Evolutionary conservation across 495 filamentous ascomycete genomes (phyloP), one percentile per base, ranked within the genome.

Genomic region (Hypoxylon fragiforme): DNA sequence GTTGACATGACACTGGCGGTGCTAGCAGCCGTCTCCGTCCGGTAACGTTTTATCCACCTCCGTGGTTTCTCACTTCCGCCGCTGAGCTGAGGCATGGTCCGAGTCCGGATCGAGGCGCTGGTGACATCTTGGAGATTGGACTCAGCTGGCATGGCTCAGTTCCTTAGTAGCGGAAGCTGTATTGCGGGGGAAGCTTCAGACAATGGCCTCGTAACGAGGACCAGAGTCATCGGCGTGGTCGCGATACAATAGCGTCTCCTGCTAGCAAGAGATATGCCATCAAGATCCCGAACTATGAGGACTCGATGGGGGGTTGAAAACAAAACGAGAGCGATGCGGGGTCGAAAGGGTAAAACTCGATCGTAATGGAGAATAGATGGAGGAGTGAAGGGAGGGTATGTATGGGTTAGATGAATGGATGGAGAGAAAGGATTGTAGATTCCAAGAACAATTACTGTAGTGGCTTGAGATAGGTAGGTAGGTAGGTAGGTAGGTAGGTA

Each of bases 11-110:
- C 75, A 70, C 86, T 91, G 60, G 84, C 86, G 8, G 82, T 70
- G 57, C 85, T 86, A 11, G 89, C 88, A 36, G 89, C 85, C 30
- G 90, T 82, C 72, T 90, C 86, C n/a, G 87, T 89, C 35, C 88
- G 80, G 69, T 92, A 90, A 55, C 77, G 76, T 69, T 89, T 91
- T 53, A 85, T 70, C 73, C 84, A 88, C 55, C 74, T 71, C 64
- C 83, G 81, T 42, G 76, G 73, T 60, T 80, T 72, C 63, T 77
- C 62, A 60, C 57, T 67, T 64, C 56, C 64, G 48, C 61, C 64
- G 62, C 58, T 66, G 64, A 67, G 60, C 57, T 70, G 70, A 70
- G 74, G 69, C 76, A 77, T 78, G 72, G 67, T 72, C 59, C 71
- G 60, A 65, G 68, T 68, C 57, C 64, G 70, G 62, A 60, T 57